Base-by-base conservation (phyloP, 2,329 filamentous ascomycete genomes). In the Dactylellina leptospora region DNA sequence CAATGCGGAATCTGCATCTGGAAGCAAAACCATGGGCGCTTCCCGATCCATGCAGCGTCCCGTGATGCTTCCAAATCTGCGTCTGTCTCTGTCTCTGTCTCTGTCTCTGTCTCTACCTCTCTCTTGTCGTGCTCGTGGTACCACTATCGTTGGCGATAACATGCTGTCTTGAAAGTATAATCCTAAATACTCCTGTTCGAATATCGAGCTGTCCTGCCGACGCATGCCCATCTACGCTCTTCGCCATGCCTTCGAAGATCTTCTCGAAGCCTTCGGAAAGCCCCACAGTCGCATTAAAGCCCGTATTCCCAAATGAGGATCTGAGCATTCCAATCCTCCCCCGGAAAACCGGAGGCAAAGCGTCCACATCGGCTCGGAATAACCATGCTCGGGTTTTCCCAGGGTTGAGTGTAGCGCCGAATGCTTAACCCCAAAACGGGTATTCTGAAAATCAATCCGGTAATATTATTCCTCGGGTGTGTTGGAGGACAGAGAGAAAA, bases 331-430 rank as follows among this genome's bases (percentile, higher is more conserved):
- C 45, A 40, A 38, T 45, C 20, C 40, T 60, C 44, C 63, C 64
- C 64, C 64, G 64, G 64, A 70, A 70, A 61, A 47, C 45, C 64
- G 64, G 64, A 70, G 64, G 64, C 40, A 47, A 51, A 42, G 11
- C 30, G 56, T 22, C 56, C 56, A 47, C 28, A 22, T 70, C 64
- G 64, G 48, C 20, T 70, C 56, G 64, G 64, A 55, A 70, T 70
- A 61, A 70, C 36, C 64, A 70, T 61, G 56, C 64, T 70, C 64
- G 64, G 64, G 55, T 70, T n/a, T n/a, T 36, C 22, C 38, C 16
- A 36, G 30, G 55, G 47, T 53, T 48, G 54, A 25, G 36, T 58
- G 27, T 42, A 50, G 42, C 33, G 53, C 45, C 42, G 45, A 27
- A 23, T 50, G 6, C 36, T 60, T n/a, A 70, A 22, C 22, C 16